phyloP scores from a whole-genome alignment of 805 yeast genomes.

The Monosporozyma unispora region DNA sequence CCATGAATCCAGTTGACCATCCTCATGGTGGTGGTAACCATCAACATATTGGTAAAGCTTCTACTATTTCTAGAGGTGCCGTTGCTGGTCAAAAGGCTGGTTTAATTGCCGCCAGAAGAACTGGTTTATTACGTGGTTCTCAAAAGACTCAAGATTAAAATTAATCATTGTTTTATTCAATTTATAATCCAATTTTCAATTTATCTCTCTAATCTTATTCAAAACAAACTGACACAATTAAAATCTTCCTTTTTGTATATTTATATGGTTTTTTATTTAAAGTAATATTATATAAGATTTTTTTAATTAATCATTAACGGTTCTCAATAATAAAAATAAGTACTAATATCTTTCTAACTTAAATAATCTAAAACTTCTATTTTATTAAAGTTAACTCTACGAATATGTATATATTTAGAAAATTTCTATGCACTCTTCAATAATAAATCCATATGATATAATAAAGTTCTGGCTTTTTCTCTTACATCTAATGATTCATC shows the following conservation, averaged over 20 bases:
- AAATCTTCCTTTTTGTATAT: conserved; percentile 6
- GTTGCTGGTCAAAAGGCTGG: conserved; percentile 99
- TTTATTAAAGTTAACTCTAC: too few species aligned
- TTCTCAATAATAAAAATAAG: conserved; percentile 5
- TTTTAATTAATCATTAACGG: conserved; percentile 12
- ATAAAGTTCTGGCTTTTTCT: conserved; percentile 27
- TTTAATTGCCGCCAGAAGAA: conserved; percentile 99
- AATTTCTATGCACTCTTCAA: conserved; percentile 3
- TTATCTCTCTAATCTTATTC: conserved; percentile 4
- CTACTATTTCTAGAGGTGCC: conserved; percentile 98
- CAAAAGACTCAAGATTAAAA: conserved; percentile 78
- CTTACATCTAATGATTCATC: conserved; percentile 23
- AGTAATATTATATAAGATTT: conserved; percentile 6
- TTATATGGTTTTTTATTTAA: conserved; percentile 8
- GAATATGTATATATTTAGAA: background rate
- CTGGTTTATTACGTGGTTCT: conserved; percentile 99
- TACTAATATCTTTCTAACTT: too few species aligned
- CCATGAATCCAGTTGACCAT: conserved; percentile 99
- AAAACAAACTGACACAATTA: conserved; percentile 1
- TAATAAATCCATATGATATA: conserved; percentile 27
- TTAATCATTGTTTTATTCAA: conserved; percentile 10
- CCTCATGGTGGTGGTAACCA: conserved; percentile 99
- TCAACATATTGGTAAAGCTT: conserved; percentile 99
- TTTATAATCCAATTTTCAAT: background rate
- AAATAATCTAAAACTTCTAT: too few species aligned